These are phyloP conservation scores for Aspergillus spinulosporus DNA, from an alignment of 2,329 filamentous ascomycete genomes.

Conservation along the genomic window DNA sequence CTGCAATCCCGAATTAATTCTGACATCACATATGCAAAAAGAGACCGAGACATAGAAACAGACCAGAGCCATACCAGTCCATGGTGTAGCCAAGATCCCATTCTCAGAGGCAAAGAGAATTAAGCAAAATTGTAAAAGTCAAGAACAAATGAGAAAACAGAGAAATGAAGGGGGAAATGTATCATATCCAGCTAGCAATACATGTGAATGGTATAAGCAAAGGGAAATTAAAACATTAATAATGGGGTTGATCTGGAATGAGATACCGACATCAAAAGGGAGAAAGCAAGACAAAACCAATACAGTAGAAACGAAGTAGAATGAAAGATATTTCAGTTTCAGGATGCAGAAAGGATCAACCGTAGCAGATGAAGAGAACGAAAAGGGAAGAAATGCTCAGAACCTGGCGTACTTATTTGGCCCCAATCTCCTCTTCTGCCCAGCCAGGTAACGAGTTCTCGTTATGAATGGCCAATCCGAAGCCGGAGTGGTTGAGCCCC, in stretches of 20 bases:
- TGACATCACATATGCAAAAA: conserved; percentile 30
- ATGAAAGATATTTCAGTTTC: conserved; percentile 20
- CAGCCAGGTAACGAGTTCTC: conserved; percentile 61
- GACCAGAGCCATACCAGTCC: conserved; percentile 27
- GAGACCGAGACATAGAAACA: conserved; percentile 25
- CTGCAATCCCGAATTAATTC: conserved; percentile 23
- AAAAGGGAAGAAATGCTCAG: conserved; percentile 22
- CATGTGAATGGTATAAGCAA: conserved; percentile 35
- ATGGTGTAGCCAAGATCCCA: conserved; percentile 26
- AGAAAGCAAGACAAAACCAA: conserved; percentile 21
- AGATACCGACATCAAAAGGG: conserved; percentile 29
- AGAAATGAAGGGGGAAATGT: conserved; percentile 26
- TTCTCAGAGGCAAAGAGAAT: conserved; percentile 25
- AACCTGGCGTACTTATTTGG: conserved; percentile 45
- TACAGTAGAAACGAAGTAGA: conserved; percentile 29
- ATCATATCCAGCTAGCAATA: conserved; percentile 45
- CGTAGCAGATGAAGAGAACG: conserved; percentile 26
- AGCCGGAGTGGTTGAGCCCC: conserved; percentile 58
- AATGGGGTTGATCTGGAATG: conserved; percentile 26
- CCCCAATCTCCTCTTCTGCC: conserved; percentile 64
- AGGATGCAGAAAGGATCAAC: conserved; percentile 25
- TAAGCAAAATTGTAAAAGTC: conserved; percentile 23
- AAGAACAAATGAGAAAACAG: conserved; percentile 23
- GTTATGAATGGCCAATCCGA: conserved; percentile 60
- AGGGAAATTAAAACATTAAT: conserved; percentile 32